phyloP scores from a whole-genome alignment of 2,329 filamentous ascomycete species.

The Aschersonia sp. region DNA sequence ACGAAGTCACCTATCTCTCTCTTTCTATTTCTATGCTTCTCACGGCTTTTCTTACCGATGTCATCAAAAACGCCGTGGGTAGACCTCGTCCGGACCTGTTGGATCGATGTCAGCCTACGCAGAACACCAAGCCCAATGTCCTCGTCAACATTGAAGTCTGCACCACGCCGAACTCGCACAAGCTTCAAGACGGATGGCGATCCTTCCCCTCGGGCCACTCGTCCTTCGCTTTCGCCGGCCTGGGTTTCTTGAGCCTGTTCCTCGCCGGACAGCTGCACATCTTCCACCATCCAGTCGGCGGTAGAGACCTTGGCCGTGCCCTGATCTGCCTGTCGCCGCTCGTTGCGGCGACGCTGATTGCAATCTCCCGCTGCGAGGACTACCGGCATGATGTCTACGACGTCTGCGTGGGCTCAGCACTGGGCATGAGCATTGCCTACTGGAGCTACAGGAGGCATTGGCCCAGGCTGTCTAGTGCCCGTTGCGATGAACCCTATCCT shows the following conservation, averaged over 20 bases:
- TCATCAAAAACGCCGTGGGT: constrained; percentile 80
- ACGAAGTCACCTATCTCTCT: constrained; percentile 73
- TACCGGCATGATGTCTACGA: constrained; percentile 61
- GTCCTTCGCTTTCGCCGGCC: constrained; percentile 63
- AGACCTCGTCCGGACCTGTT: constrained; percentile 50
- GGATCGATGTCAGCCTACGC: constrained; percentile 63
- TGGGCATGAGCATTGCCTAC: constrained; percentile 46
- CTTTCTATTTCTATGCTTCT: constrained; percentile 65
- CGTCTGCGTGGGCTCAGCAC: constrained; percentile 43
- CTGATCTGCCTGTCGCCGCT: constrained; percentile 44
- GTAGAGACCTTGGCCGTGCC: constrained; percentile 38
- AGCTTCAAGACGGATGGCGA: constrained; percentile 69
- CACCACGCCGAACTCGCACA: constrained; percentile 53
- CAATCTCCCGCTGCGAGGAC: constrained; percentile 54
- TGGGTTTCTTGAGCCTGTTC: constrained; percentile 61
- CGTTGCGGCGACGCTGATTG: constrained; percentile 50
- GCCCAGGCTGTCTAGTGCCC: constrained; percentile 35
- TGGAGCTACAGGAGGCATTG: constrained; percentile 55
- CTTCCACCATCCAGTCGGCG: constrained; percentile 28
- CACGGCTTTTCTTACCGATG: constrained; percentile 71
- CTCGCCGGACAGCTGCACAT: constrained; percentile 52
- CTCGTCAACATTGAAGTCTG: constrained; percentile 57
- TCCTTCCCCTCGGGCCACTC: constrained; percentile 72
- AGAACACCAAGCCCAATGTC: constrained; percentile 28
- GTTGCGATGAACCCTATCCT: constrained; percentile 44